phyloP scores from a whole-genome alignment of 169 alveolate species.

The Plasmodium blacklocki region DNA sequence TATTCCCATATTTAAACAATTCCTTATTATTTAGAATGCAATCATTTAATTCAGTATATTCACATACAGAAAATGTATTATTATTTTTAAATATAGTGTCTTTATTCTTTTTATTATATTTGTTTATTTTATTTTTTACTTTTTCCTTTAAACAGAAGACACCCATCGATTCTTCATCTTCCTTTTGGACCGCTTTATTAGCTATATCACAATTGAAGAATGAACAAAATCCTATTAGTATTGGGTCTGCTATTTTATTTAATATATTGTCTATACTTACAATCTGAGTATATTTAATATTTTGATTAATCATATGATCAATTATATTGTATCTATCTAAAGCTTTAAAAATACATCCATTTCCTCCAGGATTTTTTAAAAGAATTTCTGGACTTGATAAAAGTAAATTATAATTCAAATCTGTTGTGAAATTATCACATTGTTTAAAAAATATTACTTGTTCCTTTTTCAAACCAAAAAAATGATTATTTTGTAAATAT shows the following conservation, averaged over 20 bases:
- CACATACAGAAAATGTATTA: conserved; percentile 59
- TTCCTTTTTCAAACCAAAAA: conserved; percentile 77
- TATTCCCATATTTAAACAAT: conserved; percentile 79
- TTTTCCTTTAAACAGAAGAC: conserved; percentile 37
- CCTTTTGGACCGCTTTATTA: conserved; percentile 53
- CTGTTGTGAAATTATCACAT: conserved; percentile 64
- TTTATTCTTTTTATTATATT: not conserved
- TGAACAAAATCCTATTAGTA: conserved; percentile 47
- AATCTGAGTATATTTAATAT: conserved; percentile 56
- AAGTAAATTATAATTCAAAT: conserved; percentile 34
- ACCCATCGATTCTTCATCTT: conserved; percentile 43
- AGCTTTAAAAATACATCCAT: conserved; percentile 82
- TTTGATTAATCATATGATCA: conserved; percentile 39
- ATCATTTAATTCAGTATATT: conserved; percentile 64
- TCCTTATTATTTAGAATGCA: conserved; percentile 25
- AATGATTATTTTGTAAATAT: conserved; percentile 72
- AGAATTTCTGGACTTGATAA: conserved; percentile 16
- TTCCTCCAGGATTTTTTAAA: conserved; percentile 80
- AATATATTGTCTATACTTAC: conserved; percentile 70
- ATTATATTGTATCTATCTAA: conserved; percentile 56
- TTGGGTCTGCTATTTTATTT: conserved; percentile 75
- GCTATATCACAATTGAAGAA: conserved; percentile 53
- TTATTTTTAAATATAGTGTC: not conserved
- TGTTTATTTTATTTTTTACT: not conserved
- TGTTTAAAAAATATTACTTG: conserved; percentile 77